These are phyloP conservation scores for Nicotiana obtusifolia DNA, from an alignment of 257 asterid species.

Conservation along the genomic window DNA sequence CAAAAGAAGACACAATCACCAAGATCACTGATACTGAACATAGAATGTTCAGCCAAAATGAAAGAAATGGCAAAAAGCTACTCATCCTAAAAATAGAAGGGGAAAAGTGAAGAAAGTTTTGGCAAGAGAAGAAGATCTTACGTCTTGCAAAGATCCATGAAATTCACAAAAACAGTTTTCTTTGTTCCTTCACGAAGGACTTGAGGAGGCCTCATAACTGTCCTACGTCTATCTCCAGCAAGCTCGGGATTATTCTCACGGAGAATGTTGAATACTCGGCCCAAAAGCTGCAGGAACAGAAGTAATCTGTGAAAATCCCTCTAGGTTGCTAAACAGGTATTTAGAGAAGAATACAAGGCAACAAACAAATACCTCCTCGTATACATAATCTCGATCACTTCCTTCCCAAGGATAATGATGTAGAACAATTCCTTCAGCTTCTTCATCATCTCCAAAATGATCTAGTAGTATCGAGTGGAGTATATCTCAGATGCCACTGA, in stretches of 20 bases:
- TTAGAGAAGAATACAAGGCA: neutral
- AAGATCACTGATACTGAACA: neutral
- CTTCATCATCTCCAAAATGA: slow-evolving; percentile 63
- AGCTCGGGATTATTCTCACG: slow-evolving; percentile 98
- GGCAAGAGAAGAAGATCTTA: slow-evolving; percentile 22
- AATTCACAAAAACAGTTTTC: slow-evolving; percentile 90
- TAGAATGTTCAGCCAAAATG: neutral
- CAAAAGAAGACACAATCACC: no score
- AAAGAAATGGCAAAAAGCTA: neutral
- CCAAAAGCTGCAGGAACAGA: slow-evolving; percentile 60
- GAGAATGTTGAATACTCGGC: slow-evolving; percentile 81
- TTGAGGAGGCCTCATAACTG: slow-evolving; percentile 99
- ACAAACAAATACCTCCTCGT: slow-evolving; percentile 60
- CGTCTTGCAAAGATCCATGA: slow-evolving; percentile 98
- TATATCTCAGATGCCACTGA: neutral
- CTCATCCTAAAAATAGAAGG: no score
- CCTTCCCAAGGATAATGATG: slow-evolving; percentile 91
- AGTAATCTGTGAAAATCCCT: neutral
- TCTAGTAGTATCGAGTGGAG: slow-evolving; percentile 30
- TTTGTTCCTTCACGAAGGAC: slow-evolving; percentile 99
- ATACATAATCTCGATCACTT: slow-evolving; percentile 73
- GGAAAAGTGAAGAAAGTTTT: neutral
- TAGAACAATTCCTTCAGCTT: slow-evolving; percentile 66
- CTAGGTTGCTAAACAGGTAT: neutral
- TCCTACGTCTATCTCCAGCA: slow-evolving; percentile 97